A percentile compares a stretch with the other conserved stretches of the same genome.
Evolutionary conservation across 129 eudicot species (phyloP).

Genomic region (Arctium minus): DNA sequence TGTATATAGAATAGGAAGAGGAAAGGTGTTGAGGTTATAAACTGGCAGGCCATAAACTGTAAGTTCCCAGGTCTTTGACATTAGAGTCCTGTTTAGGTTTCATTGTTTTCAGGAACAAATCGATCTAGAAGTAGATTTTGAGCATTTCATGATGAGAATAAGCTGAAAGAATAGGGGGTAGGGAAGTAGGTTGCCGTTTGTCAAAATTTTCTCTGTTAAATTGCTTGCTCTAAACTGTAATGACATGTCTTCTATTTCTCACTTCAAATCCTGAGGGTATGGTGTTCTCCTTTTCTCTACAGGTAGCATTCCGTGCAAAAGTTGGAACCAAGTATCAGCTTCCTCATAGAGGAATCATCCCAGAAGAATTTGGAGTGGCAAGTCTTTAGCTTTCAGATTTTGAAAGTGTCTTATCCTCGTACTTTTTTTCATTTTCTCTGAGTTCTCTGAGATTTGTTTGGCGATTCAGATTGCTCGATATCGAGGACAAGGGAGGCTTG

Average conservation of each 20-base stretch:
- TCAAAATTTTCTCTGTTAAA: neutral
- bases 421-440: neutral
- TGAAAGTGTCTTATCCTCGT: neutral
- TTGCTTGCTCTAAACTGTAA: neutral
- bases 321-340: slow-evolving; percentile 89
- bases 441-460: slow-evolving; percentile 21
- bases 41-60: too few species aligned
- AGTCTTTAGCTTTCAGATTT: slow-evolving; percentile 11
- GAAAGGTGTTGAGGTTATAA: too few species aligned
- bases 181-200: neutral
- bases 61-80: neutral
- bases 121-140: too few species aligned
- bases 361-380: slow-evolving; percentile 99
- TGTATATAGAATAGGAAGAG: too few species aligned
- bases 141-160: neutral
- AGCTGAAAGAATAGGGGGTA: neutral
- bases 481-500: slow-evolving; percentile 95
- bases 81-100: neutral
- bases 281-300: slow-evolving; percentile 13
- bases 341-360: slow-evolving; percentile 92
- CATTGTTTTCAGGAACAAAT: neutral
- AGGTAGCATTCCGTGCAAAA: slow-evolving; percentile 99
- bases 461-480: slow-evolving; percentile 81
- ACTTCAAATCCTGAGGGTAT: neutral
- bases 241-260: neutral